These are phyloP conservation scores for Lupinus albus DNA, from an alignment of 306 rosid species.

Conservation along the genomic window DNA sequence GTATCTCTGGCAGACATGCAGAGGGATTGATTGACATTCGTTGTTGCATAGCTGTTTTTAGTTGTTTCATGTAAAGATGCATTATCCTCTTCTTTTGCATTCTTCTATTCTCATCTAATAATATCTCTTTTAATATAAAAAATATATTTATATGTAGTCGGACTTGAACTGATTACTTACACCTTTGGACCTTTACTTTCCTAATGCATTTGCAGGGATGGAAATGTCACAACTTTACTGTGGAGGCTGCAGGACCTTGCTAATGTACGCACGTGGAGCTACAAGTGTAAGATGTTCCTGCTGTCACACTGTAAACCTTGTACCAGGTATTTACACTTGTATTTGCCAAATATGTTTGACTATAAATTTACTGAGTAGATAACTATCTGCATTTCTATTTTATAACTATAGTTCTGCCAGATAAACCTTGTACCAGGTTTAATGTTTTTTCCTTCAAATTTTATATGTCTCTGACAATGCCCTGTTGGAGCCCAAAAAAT, in stretches of 20 bases:
- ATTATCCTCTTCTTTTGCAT: background rate
- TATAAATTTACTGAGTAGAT: conserved; percentile 1
- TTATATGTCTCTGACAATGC: too few relatives aligned
- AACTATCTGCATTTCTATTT: conserved; percentile 1
- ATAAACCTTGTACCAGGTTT: too few relatives aligned
- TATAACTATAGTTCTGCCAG: conserved; percentile 20
- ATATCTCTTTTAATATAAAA: background rate
- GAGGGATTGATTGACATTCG: background rate
- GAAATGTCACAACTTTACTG: conserved; percentile 95
- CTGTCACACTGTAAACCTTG: conserved; percentile 90
- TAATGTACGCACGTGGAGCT: conserved; percentile 90
- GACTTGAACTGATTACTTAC: background rate
- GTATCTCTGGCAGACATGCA: background rate
- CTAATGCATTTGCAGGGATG: conserved; percentile 59
- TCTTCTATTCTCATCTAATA: background rate
- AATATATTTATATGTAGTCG: conserved; percentile 1
- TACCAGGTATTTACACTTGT: conserved; percentile 63
- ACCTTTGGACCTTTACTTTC: conserved; percentile 25
- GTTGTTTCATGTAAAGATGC: background rate
- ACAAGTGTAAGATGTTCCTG: conserved; percentile 98
- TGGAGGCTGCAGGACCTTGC: conserved; percentile 95
- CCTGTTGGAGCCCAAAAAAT: too few relatives aligned
- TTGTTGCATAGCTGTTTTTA: background rate
- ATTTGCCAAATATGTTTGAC: conserved; percentile 9
- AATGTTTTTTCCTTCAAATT: too few relatives aligned